A percentile compares a stretch with the other conserved stretches of the same genome.
These are phyloP conservation scores for Hyaloperonospora arabidopsidis DNA, from an alignment of 352 stramenopile genomes.

Conservation along the genomic window DNA sequence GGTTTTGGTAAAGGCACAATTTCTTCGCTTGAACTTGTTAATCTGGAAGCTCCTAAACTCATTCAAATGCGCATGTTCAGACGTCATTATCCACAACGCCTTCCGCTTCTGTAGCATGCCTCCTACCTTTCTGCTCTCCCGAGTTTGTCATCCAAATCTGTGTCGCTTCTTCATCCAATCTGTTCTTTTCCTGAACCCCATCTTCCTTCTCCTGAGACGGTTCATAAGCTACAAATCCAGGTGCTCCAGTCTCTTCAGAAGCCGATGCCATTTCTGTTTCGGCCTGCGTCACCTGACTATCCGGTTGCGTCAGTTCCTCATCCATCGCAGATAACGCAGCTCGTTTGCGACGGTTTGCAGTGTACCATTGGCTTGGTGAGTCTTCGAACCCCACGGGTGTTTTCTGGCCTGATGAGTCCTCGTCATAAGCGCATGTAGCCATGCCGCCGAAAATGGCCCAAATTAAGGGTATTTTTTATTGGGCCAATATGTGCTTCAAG, in stretches of 20 bases:
- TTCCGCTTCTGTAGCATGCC: not conserved
- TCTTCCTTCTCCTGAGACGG: conserved; percentile 15
- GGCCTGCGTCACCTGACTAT: conserved; percentile 31
- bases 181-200: conserved; percentile 11
- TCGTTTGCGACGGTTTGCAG: conserved; percentile 32
- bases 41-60: conserved; percentile 5
- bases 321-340: conserved; percentile 17
- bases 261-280: conserved; percentile 24
- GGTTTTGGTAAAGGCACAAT: conserved; percentile 26
- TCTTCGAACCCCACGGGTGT: conserved; percentile 61
- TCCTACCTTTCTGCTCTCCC: conserved; percentile 41
- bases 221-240: conserved; percentile 40
- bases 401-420: conserved; percentile 36
- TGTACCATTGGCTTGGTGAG: conserved; percentile 31
- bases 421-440: conserved; percentile 23
- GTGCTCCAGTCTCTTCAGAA: conserved; percentile 10
- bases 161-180: conserved; percentile 73
- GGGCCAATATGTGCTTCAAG: no score
- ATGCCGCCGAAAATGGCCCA: not conserved
- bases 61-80: conserved; percentile 6
- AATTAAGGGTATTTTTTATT: no score
- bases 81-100: conserved; percentile 4
- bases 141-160: conserved; percentile 76
- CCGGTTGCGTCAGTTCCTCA: conserved; percentile 42
- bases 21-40: conserved; percentile 39